Evolutionary conservation across 495 filamentous ascomycete genomes (phyloP), one percentile per base, ranked within the genome.

Genomic region (Pseudomonodictys pantanalensis): DNA sequence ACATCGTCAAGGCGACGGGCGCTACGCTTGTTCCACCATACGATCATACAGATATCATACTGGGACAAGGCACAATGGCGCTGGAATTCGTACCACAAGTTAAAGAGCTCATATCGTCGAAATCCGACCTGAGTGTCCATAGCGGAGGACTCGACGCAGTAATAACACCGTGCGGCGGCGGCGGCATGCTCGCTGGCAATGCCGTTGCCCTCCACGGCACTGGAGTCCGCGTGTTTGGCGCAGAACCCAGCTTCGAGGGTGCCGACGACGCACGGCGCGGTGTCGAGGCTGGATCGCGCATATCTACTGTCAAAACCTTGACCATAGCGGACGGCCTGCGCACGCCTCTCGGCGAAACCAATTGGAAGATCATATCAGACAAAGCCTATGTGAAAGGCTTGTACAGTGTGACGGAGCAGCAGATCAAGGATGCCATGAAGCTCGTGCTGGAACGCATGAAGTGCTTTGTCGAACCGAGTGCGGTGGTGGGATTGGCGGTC

Each of bases 261-360:
- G 92, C 85, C 4, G 90, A 97, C 74, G 93, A 97, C 75, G 84
- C 80, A 38, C 77, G 81, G 35, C 75, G 88, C 1, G 90, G 89
- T 0, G 75, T 95, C 29, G 77, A 77, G 56, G 72, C 78, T 0
- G 82, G 83, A 15, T 56, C 76, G 57, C 78, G 91, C 26, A 78
- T 97, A 22, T 71, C 78, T 50, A 69, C 57, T 0, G 92, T 97
- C 3, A 81, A 79, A 50, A 84, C 85, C 8, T 70, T 92, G 45
- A 97, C 93, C 0, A 87, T 97, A 47, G 93, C 90, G 1, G 93
- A 98, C 71, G 93, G 93, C 3, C 68, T 98, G 69, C 76, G 93
- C 8, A 96, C 92, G 28, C 89, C 90, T 0, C 81, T 97, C 2
- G 93, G 92, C 1, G 58, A 78, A 43, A 72, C 83, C 43, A 90